phyloP scores from a whole-genome alignment of 768 basidiomycete genomes.

The Fomitopsis serialis region DNA sequence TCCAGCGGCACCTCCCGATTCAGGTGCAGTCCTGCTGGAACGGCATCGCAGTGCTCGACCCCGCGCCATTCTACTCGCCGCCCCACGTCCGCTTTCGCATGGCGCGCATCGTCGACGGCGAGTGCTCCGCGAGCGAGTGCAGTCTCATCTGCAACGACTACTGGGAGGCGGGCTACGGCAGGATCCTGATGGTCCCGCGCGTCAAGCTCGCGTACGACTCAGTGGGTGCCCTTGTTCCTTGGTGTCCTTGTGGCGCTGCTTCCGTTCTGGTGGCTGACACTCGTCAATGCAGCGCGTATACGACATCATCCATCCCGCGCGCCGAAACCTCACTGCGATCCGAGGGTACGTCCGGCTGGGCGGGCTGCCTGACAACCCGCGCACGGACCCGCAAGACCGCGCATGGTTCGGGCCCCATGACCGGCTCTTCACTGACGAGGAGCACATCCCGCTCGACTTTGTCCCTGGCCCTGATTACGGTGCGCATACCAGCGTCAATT shows the following conservation, averaged over 20 bases:
- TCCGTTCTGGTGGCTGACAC: neutral
- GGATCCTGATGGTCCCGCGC: constrained; percentile 96
- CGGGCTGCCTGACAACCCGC: constrained; percentile 93
- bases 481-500: constrained; percentile 32
- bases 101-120: constrained; percentile 82
- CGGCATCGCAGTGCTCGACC: constrained; percentile 92
- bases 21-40: constrained; percentile 99
- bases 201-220: constrained; percentile 95
- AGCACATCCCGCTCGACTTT: constrained; percentile 74
- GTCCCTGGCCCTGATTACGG: constrained; percentile 79
- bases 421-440: constrained; percentile 85
- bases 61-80: constrained; percentile 89
- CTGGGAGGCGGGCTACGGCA: constrained; percentile 92
- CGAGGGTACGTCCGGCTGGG: constrained; percentile 92
- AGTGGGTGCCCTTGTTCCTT: constrained; percentile 45
- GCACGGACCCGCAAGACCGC: constrained; percentile 96
- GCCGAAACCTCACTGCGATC: constrained; percentile 93
- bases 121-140: constrained; percentile 95
- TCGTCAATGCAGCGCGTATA: constrained; percentile 66
- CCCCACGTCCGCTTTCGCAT: constrained; percentile 94
- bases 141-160: constrained; percentile 98
- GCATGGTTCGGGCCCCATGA: constrained; percentile 98
- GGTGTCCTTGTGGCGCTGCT: neutral
- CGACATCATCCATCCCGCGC: constrained; percentile 87
- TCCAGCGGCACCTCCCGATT: constrained; percentile 87